Conservation (phyloP, 495 filamentous ascomycete species). For the Tuber umbilicatum region DNA sequence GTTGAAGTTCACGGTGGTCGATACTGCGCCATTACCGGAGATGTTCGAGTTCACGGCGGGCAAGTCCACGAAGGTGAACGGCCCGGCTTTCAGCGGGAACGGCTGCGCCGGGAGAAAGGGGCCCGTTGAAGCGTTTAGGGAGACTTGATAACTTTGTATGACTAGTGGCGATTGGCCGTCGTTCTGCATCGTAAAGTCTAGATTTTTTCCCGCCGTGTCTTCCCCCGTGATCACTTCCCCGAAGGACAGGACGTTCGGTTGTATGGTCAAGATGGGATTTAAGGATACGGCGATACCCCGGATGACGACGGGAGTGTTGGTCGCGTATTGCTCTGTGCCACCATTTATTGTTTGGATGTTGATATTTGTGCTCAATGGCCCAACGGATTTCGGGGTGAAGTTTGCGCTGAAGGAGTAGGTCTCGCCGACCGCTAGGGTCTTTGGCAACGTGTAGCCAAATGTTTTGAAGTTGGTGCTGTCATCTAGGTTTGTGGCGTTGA, state of each 20-base stretch:
- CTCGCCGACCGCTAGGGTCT: conserved; percentile 40
- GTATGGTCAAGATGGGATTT: conserved; percentile 32
- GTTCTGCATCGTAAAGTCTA: conserved; percentile 35
- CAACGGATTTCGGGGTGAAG: conserved; percentile 43
- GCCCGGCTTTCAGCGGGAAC: conserved; percentile 24
- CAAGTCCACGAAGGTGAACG: conserved; percentile 42
- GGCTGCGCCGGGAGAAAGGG: conserved; percentile 21
- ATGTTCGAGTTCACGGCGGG: conserved; percentile 33
- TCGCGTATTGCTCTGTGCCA: conserved; percentile 21
- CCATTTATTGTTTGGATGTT: conserved; percentile 42
- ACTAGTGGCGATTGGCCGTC: conserved; percentile 27
- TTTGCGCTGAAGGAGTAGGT: conserved; percentile 45
- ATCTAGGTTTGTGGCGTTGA: conserved; percentile 41
- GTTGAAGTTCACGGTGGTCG: conserved; percentile 41
- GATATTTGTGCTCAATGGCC: conserved; percentile 44
- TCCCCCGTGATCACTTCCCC: conserved; percentile 36
- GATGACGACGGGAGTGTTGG: conserved; percentile 37
- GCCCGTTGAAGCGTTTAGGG: conserved; percentile 21
- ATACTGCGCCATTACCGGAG: conserved; percentile 13
- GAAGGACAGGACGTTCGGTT: conserved; percentile 39
- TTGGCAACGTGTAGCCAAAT: conserved; percentile 41
- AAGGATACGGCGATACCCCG: conserved; percentile 33
- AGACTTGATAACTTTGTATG: conserved; percentile 30
- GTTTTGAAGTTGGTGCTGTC: conserved; percentile 43
- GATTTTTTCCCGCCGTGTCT: conserved; percentile 18